These are phyloP conservation scores for Cordyceps militaris DNA, from an alignment of 2,329 filamentous ascomycete genomes.

Conservation along the genomic window DNA sequence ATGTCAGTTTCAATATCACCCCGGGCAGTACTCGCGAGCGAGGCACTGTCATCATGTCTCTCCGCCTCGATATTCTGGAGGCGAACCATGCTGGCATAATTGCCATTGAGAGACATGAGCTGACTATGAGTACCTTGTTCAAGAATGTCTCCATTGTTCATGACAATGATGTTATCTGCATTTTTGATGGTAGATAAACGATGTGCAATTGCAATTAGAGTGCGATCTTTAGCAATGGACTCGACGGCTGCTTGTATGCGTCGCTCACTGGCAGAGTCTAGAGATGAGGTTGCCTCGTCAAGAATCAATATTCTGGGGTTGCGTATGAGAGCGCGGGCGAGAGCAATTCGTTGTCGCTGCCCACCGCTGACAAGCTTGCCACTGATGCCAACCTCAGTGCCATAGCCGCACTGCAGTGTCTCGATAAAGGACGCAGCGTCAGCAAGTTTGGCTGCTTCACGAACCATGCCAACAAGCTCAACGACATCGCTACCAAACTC, in stretches of 20 bases:
- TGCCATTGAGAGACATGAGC: slow-evolving; percentile 42
- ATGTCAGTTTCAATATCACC: slow-evolving; percentile 37
- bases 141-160: slow-evolving; percentile 51
- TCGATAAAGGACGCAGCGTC: slow-evolving; percentile 52
- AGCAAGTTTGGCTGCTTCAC: slow-evolving; percentile 47
- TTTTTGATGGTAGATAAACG: slow-evolving; percentile 54
- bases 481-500: slow-evolving; percentile 35
- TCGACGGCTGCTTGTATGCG: slow-evolving; percentile 45
- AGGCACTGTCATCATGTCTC: slow-evolving; percentile 23
- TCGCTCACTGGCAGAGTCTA: slow-evolving; percentile 52
- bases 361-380: slow-evolving; percentile 52
- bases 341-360: slow-evolving; percentile 52
- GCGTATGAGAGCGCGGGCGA: slow-evolving; percentile 50
- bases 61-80: slow-evolving; percentile 32
- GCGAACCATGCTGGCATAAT: slow-evolving; percentile 47
- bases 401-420: slow-evolving; percentile 46
- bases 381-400: slow-evolving; percentile 44
- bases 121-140: slow-evolving; percentile 59
- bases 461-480: slow-evolving; percentile 45
- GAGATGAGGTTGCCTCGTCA: slow-evolving; percentile 55
- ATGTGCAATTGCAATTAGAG: slow-evolving; percentile 61
- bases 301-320: slow-evolving; percentile 52
- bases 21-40: slow-evolving; percentile 24
- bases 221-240: slow-evolving; percentile 43
- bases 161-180: slow-evolving; percentile 61